Percentiles rank a stretch among this genome's conserved stretches.
Conservation (phyloP, 495 filamentous ascomycete genomes). For the Jackrogersella minutella region DNA sequence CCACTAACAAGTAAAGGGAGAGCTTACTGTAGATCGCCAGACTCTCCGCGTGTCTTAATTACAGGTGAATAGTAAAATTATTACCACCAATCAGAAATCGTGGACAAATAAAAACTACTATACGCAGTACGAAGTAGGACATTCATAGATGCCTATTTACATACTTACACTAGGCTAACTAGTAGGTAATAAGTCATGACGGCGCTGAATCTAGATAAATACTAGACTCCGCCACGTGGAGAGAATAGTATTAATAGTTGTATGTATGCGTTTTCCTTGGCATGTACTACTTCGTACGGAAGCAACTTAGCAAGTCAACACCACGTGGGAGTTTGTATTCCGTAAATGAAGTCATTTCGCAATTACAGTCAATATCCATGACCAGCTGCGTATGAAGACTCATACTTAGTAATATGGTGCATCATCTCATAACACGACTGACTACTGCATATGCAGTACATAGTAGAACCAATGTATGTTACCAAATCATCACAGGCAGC, state of each 20-base stretch:
- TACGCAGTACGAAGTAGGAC: too few relatives aligned
- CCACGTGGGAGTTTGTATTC: neutral
- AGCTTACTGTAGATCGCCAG: neutral
- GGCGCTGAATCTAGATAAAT: neutral
- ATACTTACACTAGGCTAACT: too few relatives aligned
- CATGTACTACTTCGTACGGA: neutral
- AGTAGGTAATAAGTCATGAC: neutral
- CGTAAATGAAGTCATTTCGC: neutral
- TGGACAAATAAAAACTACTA: neutral
- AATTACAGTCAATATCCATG: neutral
- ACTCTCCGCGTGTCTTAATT: neutral
- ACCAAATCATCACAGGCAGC: neutral
- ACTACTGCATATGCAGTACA: too few relatives aligned
- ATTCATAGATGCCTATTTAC: neutral
- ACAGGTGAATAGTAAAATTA: neutral
- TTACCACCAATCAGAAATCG: slow-evolving; percentile 9
- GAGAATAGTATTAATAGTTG: neutral
- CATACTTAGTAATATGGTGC: too few relatives aligned
- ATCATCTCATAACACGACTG: too few relatives aligned
- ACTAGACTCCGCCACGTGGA: slow-evolving; percentile 4
- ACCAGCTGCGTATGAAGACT: too few relatives aligned
- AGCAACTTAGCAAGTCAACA: slow-evolving; percentile 1
- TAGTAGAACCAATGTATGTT: neutral
- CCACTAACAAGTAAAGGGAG: neutral
- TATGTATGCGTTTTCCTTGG: too few relatives aligned